Percentiles rank a stretch among this genome's conserved stretches.
Conservation (phyloP, 2,329 filamentous ascomycete genomes). For the Thielaviopsis punctulata region DNA sequence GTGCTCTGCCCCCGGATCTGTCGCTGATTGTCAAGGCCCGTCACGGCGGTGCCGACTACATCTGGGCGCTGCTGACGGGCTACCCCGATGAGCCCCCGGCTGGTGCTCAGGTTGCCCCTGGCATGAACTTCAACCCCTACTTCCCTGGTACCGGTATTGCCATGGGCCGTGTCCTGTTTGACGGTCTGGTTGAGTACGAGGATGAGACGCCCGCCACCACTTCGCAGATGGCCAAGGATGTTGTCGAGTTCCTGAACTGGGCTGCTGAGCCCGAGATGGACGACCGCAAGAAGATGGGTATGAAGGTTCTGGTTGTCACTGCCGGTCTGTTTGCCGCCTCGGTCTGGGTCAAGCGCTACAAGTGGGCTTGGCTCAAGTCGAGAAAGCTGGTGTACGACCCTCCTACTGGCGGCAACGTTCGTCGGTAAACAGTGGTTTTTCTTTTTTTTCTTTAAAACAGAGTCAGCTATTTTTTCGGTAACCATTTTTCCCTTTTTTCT, state of each 20-base stretch:
- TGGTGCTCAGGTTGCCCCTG: constrained; percentile 66
- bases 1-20: constrained; percentile 92
- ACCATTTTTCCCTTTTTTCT: constrained; percentile 12
- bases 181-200: constrained; percentile 95
- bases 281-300: constrained; percentile 97
- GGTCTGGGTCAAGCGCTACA: constrained; percentile 99
- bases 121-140: constrained; percentile 99
- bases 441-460: too few relatives aligned
- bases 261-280: constrained; percentile 98
- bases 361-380: constrained; percentile 93
- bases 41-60: constrained; percentile 96
- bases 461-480: neutral
- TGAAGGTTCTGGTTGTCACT: constrained; percentile 79
- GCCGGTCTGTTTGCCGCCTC: constrained; percentile 68
- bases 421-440: constrained; percentile 28
- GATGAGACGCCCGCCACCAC: constrained; percentile 86
- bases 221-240: constrained; percentile 99
- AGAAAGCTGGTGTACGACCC: constrained; percentile 84
- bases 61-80: constrained; percentile 90
- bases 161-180: constrained; percentile 97
- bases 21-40: constrained; percentile 94
- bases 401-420: constrained; percentile 36
- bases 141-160: constrained; percentile 98
- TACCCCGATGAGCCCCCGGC: constrained; percentile 94
- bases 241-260: constrained; percentile 98